Conservation (phyloP, 495 filamentous ascomycete species). For the Haplographium delicatum region DNA sequence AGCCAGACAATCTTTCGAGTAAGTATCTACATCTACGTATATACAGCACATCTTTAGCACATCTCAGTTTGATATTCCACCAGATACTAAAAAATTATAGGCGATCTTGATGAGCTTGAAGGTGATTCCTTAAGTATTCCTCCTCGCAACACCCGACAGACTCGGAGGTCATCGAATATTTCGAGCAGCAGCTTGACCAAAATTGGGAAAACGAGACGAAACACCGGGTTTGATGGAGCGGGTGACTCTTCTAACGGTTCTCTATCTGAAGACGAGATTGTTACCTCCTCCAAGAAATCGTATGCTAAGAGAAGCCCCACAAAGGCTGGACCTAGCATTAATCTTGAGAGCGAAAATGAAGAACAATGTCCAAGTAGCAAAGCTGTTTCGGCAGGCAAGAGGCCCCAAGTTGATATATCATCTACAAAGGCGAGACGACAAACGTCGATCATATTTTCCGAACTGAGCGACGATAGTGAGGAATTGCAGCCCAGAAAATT, state of each 20-base stretch:
- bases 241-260: constrained; percentile 8
- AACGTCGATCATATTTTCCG: no score
- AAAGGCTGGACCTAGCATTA: neutral
- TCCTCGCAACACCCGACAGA: neutral
- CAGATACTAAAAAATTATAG: neutral
- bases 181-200: neutral
- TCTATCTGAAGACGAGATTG: neutral
- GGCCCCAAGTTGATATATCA: no score
- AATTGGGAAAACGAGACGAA: neutral
- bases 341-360: neutral
- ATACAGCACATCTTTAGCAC: no score
- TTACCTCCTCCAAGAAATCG: constrained; percentile 3
- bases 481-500: no score
- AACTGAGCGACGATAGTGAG: no score
- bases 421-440: no score
- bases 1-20: no score
- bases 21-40: no score
- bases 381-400: no score
- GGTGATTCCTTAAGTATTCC: neutral
- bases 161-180: neutral
- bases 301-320: neutral
- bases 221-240: neutral
- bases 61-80: no score
- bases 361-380: no score
- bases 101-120: neutral